Percentiles rank a stretch among this genome's conserved stretches.
Evolutionary conservation across 2,329 filamentous ascomycete species (phyloP).

Genomic region (Zarea fungicola): DNA sequence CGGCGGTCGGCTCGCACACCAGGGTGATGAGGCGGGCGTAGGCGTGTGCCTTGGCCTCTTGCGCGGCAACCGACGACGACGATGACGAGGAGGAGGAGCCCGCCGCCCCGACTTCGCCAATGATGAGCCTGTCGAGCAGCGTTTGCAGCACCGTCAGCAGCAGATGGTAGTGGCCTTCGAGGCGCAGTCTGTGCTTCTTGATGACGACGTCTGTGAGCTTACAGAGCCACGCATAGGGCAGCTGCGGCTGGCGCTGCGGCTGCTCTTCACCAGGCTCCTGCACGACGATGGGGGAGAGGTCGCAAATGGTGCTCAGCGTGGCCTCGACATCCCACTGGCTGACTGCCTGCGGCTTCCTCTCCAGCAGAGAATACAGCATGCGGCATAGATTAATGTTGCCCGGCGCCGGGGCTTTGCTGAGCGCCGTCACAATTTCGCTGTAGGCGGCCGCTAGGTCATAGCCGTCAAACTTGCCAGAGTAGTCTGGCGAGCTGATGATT

Average conservation of each 20-base stretch:
- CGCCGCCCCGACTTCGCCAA: constrained; percentile 21
- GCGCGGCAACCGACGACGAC: constrained; percentile 18
- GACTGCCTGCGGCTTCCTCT: constrained; percentile 45
- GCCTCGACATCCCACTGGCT: constrained; percentile 54
- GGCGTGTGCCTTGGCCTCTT: constrained; percentile 42
- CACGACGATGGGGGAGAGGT: constrained; percentile 23
- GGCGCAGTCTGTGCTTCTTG: constrained; percentile 53
- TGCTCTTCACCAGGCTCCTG: constrained; percentile 1
- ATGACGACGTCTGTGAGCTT: constrained; percentile 52
- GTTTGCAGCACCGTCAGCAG: constrained; percentile 49
- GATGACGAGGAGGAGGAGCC: too few relatives aligned
- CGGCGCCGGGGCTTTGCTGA: constrained; percentile 21
- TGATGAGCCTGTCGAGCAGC: constrained; percentile 50
- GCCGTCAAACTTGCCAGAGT: constrained; percentile 21
- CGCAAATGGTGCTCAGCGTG: constrained; percentile 42
- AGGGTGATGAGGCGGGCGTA: constrained; percentile 54
- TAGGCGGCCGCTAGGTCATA: constrained; percentile 39
- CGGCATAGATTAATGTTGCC: constrained; percentile 36
- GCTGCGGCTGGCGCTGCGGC: too few relatives aligned
- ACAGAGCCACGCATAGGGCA: constrained; percentile 42
- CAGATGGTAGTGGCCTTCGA: constrained; percentile 58
- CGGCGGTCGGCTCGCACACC: constrained; percentile 54
- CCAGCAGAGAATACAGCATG: constrained; percentile 41
- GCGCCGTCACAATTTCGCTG: constrained; percentile 33
- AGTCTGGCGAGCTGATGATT: constrained; percentile 31